Conservation (phyloP, 2,329 filamentous ascomycete species). For the Ceratocystiopsis minuta region DNA sequence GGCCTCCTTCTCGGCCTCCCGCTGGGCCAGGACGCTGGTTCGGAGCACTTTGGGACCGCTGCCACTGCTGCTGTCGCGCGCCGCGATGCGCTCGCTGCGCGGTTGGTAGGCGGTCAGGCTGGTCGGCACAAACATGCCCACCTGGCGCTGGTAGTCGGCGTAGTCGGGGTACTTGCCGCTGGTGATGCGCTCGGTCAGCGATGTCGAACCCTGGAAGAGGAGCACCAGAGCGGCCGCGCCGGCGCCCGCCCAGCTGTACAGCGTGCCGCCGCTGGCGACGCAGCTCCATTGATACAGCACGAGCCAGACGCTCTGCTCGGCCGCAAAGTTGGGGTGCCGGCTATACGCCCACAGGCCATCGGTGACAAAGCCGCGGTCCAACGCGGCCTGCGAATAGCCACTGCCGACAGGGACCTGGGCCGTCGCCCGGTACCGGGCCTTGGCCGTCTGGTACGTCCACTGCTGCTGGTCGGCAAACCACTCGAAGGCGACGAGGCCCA, state of each 20-base stretch:
- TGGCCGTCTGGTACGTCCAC: constrained; percentile 76
- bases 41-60: constrained; percentile 32
- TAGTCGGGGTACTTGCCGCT: constrained; percentile 79
- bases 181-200: constrained; percentile 70
- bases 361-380: constrained; percentile 79
- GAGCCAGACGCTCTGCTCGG: constrained; percentile 84
- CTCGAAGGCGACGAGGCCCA: constrained; percentile 43
- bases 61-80: too few relatives aligned
- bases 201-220: constrained; percentile 79
- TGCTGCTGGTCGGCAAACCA: constrained; percentile 83
- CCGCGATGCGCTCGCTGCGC: constrained; percentile 12
- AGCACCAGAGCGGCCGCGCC: constrained; percentile 54
- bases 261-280: constrained; percentile 43
- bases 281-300: constrained; percentile 77
- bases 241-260: constrained; percentile 61
- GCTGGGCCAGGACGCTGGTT: constrained; percentile 31
- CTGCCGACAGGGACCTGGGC: constrained; percentile 45
- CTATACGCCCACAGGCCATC: constrained; percentile 74
- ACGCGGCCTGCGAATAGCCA: constrained; percentile 49
- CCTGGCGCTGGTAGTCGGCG: constrained; percentile 59
- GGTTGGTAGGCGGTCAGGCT: too few relatives aligned
- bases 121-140: constrained; percentile 67
- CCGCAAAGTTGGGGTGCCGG: constrained; percentile 86
- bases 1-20: constrained; percentile 23
- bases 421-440: constrained; percentile 53